Base-by-base conservation (phyloP, 768 basidiomycete species). In the Trametes gibbosa region DNA sequence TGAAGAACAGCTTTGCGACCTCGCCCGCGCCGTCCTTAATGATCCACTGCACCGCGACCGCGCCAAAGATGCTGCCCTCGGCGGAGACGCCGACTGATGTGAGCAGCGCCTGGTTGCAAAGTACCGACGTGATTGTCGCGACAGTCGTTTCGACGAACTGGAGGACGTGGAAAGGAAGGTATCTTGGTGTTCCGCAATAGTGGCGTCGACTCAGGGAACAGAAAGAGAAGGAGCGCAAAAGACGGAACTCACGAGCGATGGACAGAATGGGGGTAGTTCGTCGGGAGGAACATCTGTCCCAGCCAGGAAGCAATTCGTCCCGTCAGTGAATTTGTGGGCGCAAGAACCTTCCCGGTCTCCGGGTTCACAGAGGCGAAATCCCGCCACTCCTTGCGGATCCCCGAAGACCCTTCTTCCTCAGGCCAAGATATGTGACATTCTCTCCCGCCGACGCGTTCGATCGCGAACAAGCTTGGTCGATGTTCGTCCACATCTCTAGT, bases 21-120 rank as follows among this genome's bases (percentile, higher is more conserved):
- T 70, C 69, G 1, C 69, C 69, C 10, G 69, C 69, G 21, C 69
- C 69, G 55, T 70, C 69, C 48, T 70, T 70, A 56, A 70, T 70
- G 57, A 70, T 67, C 69, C 69, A 70, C 52, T 70, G 69, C n/a
- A 67, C 66, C 24, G 67, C 67, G 23, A 70, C 69, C 19, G 69
- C 69, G 10, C 69, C 69, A 41, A 70, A 68, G 3, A 70, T 62
- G 52, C 67, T 68, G 53, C 66, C 69, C 49, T 68, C 69, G 13
- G 69, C 69, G 21, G 66, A 67, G 25, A 70, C 63, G 0, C 69
- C 69, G 17, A 70, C 69, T 14, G 69, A 68, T 1, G 66, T 64
- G 8, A 70, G 63, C 32, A 68, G 63, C 34, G 69, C 69, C 49
- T 70, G 69, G 53, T 70, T 70, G 61, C 69, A 70, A 13, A 70